Evolutionary conservation across 345 rosid genomes (phyloP).

Genomic region (Gossypioides kirkii): DNA sequence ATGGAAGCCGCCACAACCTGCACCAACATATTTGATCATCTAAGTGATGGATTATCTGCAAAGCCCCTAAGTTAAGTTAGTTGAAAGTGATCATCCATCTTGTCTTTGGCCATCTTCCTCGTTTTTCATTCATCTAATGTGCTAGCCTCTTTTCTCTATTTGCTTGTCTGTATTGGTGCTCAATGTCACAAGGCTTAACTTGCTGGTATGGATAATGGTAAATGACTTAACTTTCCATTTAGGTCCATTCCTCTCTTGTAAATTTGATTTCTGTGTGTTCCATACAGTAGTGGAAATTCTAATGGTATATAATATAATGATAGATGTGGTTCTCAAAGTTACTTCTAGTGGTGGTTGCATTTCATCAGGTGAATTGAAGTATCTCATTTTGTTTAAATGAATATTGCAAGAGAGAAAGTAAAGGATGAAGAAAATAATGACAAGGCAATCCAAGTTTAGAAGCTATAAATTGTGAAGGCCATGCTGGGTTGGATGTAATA

Average conservation of each 20-base stretch:
- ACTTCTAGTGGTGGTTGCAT: not conserved
- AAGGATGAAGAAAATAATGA: not conserved
- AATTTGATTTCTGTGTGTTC: not conserved
- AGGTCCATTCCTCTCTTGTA: not conserved
- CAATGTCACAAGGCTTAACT: not conserved
- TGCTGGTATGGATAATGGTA: not conserved
- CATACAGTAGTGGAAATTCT: not conserved
- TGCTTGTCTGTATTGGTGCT: not conserved
- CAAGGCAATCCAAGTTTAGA: not conserved
- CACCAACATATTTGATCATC: not conserved
- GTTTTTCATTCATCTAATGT: not conserved
- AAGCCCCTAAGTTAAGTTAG: not conserved
- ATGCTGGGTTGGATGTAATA: too few relatives aligned
- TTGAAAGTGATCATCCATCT: not conserved
- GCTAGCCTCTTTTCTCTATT: not conserved
- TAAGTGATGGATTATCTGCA: not conserved
- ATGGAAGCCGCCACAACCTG: conserved; percentile 11
- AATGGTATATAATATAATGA: not conserved
- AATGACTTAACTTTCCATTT: not conserved
- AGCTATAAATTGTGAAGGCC: not conserved
- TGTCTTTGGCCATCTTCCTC: not conserved
- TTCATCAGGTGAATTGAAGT: not conserved
- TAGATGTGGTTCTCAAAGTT: not conserved
- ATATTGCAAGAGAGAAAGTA: not conserved
- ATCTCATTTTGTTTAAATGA: too few relatives aligned